Evolutionary conservation across 805 yeast genomes (phyloP).

Genomic region (Monosporozyma aerobia): DNA sequence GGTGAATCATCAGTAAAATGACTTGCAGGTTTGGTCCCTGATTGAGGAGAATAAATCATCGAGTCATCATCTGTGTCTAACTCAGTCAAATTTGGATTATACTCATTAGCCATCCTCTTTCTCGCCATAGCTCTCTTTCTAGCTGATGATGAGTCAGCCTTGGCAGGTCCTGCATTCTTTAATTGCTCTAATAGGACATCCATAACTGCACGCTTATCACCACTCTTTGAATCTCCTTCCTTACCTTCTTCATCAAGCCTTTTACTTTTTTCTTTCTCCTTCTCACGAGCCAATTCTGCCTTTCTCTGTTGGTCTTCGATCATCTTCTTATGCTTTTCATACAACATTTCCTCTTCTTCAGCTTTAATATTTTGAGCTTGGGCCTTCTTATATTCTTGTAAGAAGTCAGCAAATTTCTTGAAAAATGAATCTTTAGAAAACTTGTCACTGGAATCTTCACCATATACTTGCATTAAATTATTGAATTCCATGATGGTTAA

Average conservation of each 20-base stretch:
- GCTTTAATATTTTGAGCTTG: constrained; percentile 65
- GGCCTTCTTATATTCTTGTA: constrained; percentile 70
- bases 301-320: constrained; percentile 29
- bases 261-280: constrained; percentile 5
- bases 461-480: constrained; percentile 70
- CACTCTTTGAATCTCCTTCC: constrained; percentile 11
- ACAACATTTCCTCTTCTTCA: constrained; percentile 72
- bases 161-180: constrained; percentile 74
- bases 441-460: constrained; percentile 76
- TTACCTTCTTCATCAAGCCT: constrained; percentile 5
- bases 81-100: constrained; percentile 8
- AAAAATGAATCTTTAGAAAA: constrained; percentile 63
- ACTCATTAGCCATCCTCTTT: constrained; percentile 38
- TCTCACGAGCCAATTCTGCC: constrained; percentile 14
- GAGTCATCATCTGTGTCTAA: constrained; percentile 23
- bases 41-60: constrained; percentile 24
- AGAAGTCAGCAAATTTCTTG: constrained; percentile 68
- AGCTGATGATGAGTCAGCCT: constrained; percentile 71
- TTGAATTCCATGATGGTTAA: constrained; percentile 58
- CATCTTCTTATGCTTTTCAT: constrained; percentile 66
- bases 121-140: constrained; percentile 72
- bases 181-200: constrained; percentile 80
- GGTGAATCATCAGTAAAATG: neutral
- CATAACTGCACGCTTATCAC: constrained; percentile 47
- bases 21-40: neutral